phyloP scores from a whole-genome alignment of 2,329 filamentous ascomycete species.

The Neoscytalidium dimidiatum region DNA sequence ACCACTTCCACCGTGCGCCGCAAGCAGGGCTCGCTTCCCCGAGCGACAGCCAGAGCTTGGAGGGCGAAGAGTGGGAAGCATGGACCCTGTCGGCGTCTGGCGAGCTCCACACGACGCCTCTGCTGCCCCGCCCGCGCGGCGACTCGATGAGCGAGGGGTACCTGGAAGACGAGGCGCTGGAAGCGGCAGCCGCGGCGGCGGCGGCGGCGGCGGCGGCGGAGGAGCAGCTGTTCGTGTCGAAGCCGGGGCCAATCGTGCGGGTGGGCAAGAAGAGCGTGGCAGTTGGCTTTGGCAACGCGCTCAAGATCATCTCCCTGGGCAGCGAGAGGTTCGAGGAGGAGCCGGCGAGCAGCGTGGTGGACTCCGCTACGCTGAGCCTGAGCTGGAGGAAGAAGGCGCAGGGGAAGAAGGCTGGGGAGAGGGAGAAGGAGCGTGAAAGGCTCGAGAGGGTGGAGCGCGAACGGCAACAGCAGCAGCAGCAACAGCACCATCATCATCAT shows the following conservation, averaged over 20 bases:
- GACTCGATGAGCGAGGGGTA: conserved; percentile 27
- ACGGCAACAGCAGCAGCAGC: background rate
- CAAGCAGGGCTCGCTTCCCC: background rate
- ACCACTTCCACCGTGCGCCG: background rate
- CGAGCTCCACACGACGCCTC: conserved; percentile 43
- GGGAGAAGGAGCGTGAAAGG: conserved; percentile 2
- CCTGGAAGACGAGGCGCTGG: conserved; percentile 39
- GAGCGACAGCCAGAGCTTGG: conserved; percentile 20
- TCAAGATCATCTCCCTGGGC: conserved; percentile 71
- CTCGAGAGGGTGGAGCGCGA: conserved; percentile 1
- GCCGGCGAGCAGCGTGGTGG: conserved; percentile 11
- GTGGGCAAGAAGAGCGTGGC: conserved; percentile 67
- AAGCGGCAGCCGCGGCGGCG: too few relatives aligned
- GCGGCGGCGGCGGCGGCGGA: too few relatives aligned
- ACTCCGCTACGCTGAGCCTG: conserved; percentile 13
- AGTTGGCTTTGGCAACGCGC: conserved; percentile 69
- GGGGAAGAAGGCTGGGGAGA: conserved; percentile 10
- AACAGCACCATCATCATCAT: background rate
- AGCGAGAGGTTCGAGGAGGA: conserved; percentile 62
- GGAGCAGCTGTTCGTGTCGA: conserved; percentile 64
- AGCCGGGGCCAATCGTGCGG: conserved; percentile 64
- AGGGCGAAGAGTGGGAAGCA: conserved; percentile 53
- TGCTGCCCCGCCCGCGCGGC: conserved; percentile 25
- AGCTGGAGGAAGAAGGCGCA: conserved; percentile 17
- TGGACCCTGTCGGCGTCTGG: conserved; percentile 54